These are phyloP conservation scores for Phellopilus nigrolimitatus DNA, from an alignment of 1,284 basidiomycete species.

Conservation along the genomic window DNA sequence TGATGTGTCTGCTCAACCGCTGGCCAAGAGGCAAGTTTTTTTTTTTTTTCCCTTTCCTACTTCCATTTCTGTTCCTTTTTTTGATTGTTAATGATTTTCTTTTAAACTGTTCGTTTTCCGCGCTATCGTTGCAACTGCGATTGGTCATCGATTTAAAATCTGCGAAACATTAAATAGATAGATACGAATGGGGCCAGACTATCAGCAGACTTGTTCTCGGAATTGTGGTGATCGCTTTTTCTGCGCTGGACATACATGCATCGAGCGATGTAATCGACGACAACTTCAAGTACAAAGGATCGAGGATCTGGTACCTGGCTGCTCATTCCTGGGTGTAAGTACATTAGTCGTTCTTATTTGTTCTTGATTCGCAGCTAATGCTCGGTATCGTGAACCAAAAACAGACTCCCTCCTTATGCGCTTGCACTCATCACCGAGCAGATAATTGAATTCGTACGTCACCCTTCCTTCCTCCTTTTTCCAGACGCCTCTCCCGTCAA, in stretches of 20 bases:
- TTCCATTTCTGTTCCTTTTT: not conserved
- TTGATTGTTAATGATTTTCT: no score
- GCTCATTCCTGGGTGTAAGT: slow-evolving; percentile 16
- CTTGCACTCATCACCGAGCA: slow-evolving; percentile 11
- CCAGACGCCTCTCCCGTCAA: no score
- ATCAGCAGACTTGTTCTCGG: slow-evolving; percentile 15
- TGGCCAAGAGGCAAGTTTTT: slow-evolving; percentile 5
- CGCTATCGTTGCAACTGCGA: not conserved
- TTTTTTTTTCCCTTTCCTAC: not conserved
- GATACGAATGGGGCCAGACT: slow-evolving; percentile 20
- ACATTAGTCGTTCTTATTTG: no score
- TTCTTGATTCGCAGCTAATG: no score
- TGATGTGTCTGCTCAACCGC: slow-evolving; percentile 13
- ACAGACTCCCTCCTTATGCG: slow-evolving; percentile 17
- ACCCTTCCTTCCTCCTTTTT: not conserved
- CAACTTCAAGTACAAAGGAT: slow-evolving; percentile 12
- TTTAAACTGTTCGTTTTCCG: no score
- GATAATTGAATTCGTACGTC: slow-evolving; percentile 14
- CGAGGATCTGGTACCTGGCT: slow-evolving; percentile 17
- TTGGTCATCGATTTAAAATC: no score
- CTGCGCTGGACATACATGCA: slow-evolving; percentile 15
- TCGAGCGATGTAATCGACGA: not conserved
- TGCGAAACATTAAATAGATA: no score
- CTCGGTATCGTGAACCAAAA: no score
- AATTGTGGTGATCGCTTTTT: slow-evolving; percentile 6